Evolutionary conservation across 1,284 basidiomycete genomes (phyloP).

Genomic region (Vanrija sp.): DNA sequence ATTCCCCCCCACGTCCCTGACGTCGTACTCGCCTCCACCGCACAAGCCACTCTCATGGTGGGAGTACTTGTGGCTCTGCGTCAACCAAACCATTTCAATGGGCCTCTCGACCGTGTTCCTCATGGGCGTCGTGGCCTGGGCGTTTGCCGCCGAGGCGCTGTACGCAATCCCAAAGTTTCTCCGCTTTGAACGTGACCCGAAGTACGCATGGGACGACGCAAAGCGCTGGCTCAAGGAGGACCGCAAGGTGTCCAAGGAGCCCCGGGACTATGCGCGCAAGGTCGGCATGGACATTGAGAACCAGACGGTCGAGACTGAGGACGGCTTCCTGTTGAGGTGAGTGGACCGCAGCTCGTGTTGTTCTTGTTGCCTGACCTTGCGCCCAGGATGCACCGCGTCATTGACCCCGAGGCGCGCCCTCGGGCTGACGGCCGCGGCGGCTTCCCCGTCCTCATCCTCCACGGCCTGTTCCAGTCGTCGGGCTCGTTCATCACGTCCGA

Average conservation of each 20-base stretch:
- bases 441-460: conserved; percentile 60
- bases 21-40: conserved; percentile 43
- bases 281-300: conserved; percentile 59
- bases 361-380: conserved; percentile 1
- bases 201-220: conserved; percentile 56
- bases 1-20: conserved; percentile 47
- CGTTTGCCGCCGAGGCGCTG: conserved; percentile 37
- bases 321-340: conserved; percentile 56
- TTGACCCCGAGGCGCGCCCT: conserved; percentile 51
- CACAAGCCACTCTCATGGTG: conserved; percentile 28
- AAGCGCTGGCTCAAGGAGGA: conserved; percentile 53
- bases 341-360: conserved; percentile 12
- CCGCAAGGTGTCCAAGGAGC: conserved; percentile 55
- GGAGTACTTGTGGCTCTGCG: conserved; percentile 46
- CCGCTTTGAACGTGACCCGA: conserved; percentile 15
- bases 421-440: conserved; percentile 53
- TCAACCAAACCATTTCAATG: conserved; percentile 53
- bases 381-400: conserved; percentile 54
- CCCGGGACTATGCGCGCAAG: conserved; percentile 56
- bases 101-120: conserved; percentile 56
- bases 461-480: conserved; percentile 62
- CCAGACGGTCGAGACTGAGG: conserved; percentile 58
- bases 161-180: conserved; percentile 38
- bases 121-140: conserved; percentile 49
- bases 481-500: conserved; percentile 62